Evolutionary conservation across 2,329 filamentous ascomycete species (phyloP).

Genomic region (Cladobotryum mycophilum): DNA sequence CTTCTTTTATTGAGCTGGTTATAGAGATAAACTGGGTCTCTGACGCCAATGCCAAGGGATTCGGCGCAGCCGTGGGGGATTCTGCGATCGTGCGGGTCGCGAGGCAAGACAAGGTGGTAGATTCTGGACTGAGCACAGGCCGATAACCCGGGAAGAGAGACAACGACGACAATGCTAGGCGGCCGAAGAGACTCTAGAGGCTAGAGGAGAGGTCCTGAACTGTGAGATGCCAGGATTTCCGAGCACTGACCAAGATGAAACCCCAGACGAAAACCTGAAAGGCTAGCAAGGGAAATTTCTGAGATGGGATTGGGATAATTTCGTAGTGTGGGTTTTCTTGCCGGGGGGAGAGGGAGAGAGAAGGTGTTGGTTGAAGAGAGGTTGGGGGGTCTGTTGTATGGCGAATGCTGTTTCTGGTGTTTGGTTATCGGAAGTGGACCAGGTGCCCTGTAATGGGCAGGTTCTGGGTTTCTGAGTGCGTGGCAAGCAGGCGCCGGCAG

Average conservation of each 20-base stretch:
- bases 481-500: too few relatives aligned
- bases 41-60: slow-evolving; percentile 10
- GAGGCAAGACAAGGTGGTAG: slow-evolving; percentile 1
- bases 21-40: slow-evolving; percentile 7
- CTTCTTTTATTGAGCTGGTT: slow-evolving; percentile 28
- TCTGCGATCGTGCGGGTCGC: slow-evolving; percentile 9
- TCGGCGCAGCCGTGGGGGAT: slow-evolving; percentile 19
- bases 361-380: slow-evolving; percentile 16
- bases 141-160: slow-evolving; percentile 1
- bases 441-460: neutral
- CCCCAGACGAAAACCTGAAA: slow-evolving; percentile 13
- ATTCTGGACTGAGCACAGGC: slow-evolving; percentile 4
- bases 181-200: neutral
- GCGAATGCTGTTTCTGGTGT: slow-evolving; percentile 21
- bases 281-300: slow-evolving; percentile 24
- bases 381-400: slow-evolving; percentile 11
- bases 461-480: too few relatives aligned
- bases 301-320: slow-evolving; percentile 19
- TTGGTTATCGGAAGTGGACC: slow-evolving; percentile 14
- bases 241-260: slow-evolving; percentile 10
- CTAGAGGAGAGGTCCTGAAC: too few relatives aligned
- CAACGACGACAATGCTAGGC: neutral
- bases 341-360: neutral
- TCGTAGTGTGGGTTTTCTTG: slow-evolving; percentile 22
- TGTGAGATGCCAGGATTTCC: slow-evolving; percentile 3